These are phyloP conservation scores for Elsinoe perseae DNA, from an alignment of 2,329 filamentous ascomycete genomes.

Conservation along the genomic window DNA sequence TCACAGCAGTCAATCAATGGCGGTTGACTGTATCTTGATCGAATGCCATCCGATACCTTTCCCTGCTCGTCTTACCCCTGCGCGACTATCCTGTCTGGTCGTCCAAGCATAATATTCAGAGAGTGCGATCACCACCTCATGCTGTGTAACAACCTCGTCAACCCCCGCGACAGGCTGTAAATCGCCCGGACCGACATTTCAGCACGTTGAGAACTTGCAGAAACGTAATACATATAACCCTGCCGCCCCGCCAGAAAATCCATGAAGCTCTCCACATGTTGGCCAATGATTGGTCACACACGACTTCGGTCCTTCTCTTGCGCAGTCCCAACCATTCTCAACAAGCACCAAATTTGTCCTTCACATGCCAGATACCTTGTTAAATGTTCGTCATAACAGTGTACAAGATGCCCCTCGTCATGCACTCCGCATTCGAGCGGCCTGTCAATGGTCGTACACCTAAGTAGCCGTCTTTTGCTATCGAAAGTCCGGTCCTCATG, in stretches of 20 bases:
- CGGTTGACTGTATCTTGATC: no score
- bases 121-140: no score
- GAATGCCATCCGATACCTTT: no score
- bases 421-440: background rate
- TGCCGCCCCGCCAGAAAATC: constrained; percentile 1
- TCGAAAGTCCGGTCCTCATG: background rate
- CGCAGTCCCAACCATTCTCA: background rate
- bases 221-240: background rate
- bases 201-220: background rate
- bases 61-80: no score
- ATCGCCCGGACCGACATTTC: background rate
- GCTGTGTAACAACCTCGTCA: background rate
- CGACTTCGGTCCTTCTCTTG: background rate
- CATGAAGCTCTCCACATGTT: background rate
- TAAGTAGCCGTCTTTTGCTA: background rate
- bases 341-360: background rate
- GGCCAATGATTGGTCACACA: background rate
- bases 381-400: background rate
- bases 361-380: background rate
- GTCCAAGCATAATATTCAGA: no score
- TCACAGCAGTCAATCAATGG: no score
- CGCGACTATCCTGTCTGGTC: no score
- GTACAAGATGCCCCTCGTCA: background rate
- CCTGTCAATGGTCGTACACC: background rate
- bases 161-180: background rate